A percentile compares a stretch with the other conserved stretches of the same genome.
Evolutionary conservation across 768 basidiomycete genomes (phyloP).

Genomic region (Tricholoma sp.): DNA sequence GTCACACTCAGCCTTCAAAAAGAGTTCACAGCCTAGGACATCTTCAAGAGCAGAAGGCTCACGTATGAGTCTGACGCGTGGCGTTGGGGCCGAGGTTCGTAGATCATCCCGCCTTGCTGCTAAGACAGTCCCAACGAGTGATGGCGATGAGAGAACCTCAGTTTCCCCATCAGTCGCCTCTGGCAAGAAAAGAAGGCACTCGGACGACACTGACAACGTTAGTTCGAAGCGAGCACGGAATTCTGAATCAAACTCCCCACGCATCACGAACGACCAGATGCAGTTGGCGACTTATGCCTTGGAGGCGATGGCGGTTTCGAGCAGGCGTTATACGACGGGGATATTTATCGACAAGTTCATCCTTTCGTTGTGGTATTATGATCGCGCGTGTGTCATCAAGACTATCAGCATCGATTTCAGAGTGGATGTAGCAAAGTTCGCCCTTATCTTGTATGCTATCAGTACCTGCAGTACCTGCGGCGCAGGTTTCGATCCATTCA

Average conservation of each 20-base stretch:
- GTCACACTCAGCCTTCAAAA: no score
- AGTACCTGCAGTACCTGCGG: background rate
- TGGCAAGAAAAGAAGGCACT: no score
- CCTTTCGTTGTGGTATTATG: slow-evolving; percentile 9
- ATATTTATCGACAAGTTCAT: background rate
- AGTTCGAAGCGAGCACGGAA: background rate
- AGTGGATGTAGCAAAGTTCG: background rate
- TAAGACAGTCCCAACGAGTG: no score
- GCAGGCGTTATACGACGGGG: background rate
- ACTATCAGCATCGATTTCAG: slow-evolving; percentile 3
- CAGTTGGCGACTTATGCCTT: background rate
- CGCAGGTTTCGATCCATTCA: background rate
- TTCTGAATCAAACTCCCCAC: background rate
- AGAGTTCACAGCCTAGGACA: no score
- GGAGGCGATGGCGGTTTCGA: slow-evolving; percentile 3
- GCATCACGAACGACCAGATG: background rate
- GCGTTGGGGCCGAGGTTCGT: no score
- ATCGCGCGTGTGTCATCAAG: slow-evolving; percentile 5
- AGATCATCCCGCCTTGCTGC: no score
- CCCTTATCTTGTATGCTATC: background rate
- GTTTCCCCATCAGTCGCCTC: no score
- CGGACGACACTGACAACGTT: no score
- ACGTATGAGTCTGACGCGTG: no score
- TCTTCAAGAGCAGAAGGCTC: no score
- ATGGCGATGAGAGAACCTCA: no score